Evolutionary conservation across 2,329 filamentous ascomycete species (phyloP).

Genomic region (Tolypocladium ovalisporum): DNA sequence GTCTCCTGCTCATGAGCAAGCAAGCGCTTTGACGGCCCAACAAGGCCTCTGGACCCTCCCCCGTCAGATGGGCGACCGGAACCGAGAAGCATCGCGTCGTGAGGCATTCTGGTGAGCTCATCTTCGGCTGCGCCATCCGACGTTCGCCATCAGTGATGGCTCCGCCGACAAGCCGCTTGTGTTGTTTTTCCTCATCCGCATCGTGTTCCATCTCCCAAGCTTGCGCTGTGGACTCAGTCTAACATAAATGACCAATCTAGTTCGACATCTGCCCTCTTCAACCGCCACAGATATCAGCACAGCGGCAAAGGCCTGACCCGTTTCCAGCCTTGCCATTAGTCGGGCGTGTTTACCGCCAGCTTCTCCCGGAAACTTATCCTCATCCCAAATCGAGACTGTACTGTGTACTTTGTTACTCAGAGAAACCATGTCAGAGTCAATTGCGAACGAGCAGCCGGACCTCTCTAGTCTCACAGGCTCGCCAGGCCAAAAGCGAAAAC

Average conservation of each 20-base stretch:
- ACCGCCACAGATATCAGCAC: not conserved
- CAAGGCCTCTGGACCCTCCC: not conserved
- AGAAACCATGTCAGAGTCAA: constrained; percentile 34
- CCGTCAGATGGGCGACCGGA: not conserved
- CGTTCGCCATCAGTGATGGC: not conserved
- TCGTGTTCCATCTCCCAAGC: not conserved
- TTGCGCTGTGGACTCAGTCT: not conserved
- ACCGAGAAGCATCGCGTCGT: not conserved
- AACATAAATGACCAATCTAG: not conserved
- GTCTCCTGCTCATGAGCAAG: not conserved
- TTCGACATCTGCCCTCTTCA: not conserved
- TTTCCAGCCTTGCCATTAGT: not conserved
- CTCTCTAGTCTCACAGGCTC: constrained; percentile 29
- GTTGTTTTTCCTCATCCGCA: not conserved
- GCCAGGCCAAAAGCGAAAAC: constrained; percentile 45
- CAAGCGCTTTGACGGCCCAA: not conserved
- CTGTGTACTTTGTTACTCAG: not conserved
- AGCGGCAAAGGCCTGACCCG: not conserved
- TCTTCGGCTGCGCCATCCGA: not conserved
- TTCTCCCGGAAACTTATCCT: not conserved
- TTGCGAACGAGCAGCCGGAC: constrained; percentile 35
- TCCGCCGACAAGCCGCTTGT: not conserved
- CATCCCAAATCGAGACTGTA: not conserved
- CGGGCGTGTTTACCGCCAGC: not conserved
- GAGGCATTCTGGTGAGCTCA: not conserved